A percentile compares a stretch with the other conserved stretches of the same genome.
phyloP scores from a whole-genome alignment of 1,284 basidiomycete genomes.

The Boletus albobrunnescens region DNA sequence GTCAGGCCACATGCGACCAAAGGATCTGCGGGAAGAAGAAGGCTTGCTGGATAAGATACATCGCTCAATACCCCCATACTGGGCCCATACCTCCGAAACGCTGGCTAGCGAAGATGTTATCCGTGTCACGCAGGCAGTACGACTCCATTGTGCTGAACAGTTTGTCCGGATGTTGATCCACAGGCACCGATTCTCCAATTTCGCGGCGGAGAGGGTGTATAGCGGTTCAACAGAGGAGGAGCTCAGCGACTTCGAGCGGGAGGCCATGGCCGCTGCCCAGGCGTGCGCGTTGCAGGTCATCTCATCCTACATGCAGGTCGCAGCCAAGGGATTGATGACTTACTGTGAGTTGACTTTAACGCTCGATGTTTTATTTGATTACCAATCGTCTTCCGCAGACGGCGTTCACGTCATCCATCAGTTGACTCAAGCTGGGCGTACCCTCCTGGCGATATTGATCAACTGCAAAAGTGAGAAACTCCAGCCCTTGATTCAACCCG shows the following conservation, averaged over 20 bases:
- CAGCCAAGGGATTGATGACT: conserved; percentile 86
- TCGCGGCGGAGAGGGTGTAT: conserved; percentile 60
- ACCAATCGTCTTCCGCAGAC: conserved; percentile 44
- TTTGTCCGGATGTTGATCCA: conserved; percentile 79
- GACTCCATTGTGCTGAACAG: conserved; percentile 80
- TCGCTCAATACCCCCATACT: conserved; percentile 66
- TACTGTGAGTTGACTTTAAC: conserved; percentile 63
- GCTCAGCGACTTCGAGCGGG: conserved; percentile 59
- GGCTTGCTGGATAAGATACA: conserved; percentile 75
- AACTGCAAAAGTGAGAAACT: conserved; percentile 69
- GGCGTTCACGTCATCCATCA: conserved; percentile 93
- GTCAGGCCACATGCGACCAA: conserved; percentile 49
- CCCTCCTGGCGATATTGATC: conserved; percentile 77
- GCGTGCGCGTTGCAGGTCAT: conserved; percentile 76
- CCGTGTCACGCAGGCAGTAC: conserved; percentile 80
- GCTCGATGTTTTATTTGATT: conserved; percentile 5
- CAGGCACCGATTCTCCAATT: conserved; percentile 69
- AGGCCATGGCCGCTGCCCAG: conserved; percentile 68
- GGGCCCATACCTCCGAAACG: conserved; percentile 77
- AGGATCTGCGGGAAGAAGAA: conserved; percentile 77
- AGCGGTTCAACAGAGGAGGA: conserved; percentile 47
- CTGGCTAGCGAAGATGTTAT: conserved; percentile 83
- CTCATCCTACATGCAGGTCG: conserved; percentile 76
- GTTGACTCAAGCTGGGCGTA: conserved; percentile 87
- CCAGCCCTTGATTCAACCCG: conserved; percentile 71